These are phyloP conservation scores for Plantago lanceolata DNA, from an alignment of 305 asterid species.

Conservation along the genomic window DNA sequence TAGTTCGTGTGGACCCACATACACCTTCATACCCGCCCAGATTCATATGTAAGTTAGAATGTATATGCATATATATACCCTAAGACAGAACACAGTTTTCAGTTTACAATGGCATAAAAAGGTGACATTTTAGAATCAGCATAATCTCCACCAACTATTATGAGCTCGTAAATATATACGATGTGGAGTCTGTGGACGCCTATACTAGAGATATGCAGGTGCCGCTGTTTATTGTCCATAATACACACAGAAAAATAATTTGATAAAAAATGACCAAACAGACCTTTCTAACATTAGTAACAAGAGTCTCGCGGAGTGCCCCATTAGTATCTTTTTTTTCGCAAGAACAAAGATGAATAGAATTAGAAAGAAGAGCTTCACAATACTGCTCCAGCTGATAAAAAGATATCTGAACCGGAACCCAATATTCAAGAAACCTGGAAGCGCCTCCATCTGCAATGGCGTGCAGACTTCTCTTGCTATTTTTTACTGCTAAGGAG, in stretches of 20 bases:
- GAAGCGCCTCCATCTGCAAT: conserved; percentile 42
- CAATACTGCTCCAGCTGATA: conserved; percentile 90
- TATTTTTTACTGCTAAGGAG: conserved; percentile 51
- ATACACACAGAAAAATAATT: conserved; percentile 16
- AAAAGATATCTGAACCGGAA: conserved; percentile 80
- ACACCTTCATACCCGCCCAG: neutral
- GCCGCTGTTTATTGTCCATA: neutral
- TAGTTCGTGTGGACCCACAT: neutral
- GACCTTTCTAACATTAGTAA: conserved; percentile 80
- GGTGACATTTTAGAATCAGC: no score
- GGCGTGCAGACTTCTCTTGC: conserved; percentile 46
- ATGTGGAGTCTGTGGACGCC: no score
- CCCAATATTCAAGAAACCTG: conserved; percentile 82
- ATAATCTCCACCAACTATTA: no score
- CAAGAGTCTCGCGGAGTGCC: conserved; percentile 58
- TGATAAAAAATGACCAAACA: conserved; percentile 27
- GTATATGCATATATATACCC: no score
- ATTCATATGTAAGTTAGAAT: neutral
- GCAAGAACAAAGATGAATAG: conserved; percentile 52
- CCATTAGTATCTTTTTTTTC: conserved; percentile 57
- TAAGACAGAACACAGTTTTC: no score
- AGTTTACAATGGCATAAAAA: no score
- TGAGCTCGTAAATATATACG: no score
- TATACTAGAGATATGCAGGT: neutral
- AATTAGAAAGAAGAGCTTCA: conserved; percentile 53